phyloP scores from a whole-genome alignment of 106 monocot genomes.

The Alisma plantagoaquatica region DNA sequence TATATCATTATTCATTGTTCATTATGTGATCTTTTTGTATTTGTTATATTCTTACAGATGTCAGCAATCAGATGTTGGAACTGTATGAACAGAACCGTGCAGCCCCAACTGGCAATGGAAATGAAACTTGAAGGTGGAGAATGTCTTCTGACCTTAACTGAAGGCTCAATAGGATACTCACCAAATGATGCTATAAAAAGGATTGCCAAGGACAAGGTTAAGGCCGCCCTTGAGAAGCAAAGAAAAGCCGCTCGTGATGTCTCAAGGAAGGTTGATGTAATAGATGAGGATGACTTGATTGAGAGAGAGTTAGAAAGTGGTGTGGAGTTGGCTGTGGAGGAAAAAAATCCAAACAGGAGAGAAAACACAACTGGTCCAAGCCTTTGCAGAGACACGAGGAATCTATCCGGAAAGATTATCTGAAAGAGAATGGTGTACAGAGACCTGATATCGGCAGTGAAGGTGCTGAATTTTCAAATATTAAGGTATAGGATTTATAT shows the following conservation, averaged over 20 bases:
- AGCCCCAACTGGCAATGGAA: conserved; percentile 34
- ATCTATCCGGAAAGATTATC: conserved; percentile 7
- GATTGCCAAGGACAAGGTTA: conserved; percentile 77
- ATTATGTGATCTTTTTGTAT: background rate
- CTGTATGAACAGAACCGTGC: conserved; percentile 89
- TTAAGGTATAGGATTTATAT: no score
- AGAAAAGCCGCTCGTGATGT: conserved; percentile 33
- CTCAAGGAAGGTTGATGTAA: conserved; percentile 30
- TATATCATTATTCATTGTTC: background rate
- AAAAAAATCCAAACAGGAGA: conserved; percentile 36
- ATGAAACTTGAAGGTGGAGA: conserved; percentile 22
- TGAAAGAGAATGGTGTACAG: conserved; percentile 8
- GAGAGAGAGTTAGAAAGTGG: conserved; percentile 90
- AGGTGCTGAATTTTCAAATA: no score
- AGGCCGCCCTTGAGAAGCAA: conserved; percentile 68
- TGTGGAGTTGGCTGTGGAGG: conserved; percentile 43
- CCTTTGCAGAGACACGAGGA: no score
- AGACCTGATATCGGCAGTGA: conserved; percentile 9
- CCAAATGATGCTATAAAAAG: conserved; percentile 47
- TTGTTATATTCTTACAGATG: conserved; percentile 37
- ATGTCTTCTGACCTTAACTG: conserved; percentile 7
- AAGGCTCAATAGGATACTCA: conserved; percentile 24
- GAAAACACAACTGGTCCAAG: conserved; percentile 26
- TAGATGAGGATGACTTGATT: conserved; percentile 80
- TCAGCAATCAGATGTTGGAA: conserved; percentile 99